A percentile compares a stretch with the other conserved stretches of the same genome.
Evolutionary conservation across 257 asterid species (phyloP).

Genomic region (Solanum paucissectum): DNA sequence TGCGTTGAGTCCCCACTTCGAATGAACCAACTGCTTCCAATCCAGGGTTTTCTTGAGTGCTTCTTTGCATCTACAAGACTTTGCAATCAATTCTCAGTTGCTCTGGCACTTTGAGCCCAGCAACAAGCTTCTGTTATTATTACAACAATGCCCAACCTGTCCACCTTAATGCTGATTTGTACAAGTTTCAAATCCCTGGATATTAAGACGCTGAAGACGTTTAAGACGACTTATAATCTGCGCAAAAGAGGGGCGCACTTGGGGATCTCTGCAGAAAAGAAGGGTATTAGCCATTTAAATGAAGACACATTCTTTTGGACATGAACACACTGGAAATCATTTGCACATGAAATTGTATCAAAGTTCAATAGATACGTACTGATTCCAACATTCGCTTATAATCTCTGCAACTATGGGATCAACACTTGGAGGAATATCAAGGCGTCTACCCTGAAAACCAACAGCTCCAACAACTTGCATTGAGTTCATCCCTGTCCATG

Average conservation of each 20-base stretch:
- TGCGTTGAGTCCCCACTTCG: slow-evolving; percentile 76
- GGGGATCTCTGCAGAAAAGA: slow-evolving; percentile 54
- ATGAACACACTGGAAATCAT: neutral
- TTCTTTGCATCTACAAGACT: slow-evolving; percentile 19
- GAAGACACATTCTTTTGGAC: neutral
- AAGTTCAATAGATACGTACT: slow-evolving; percentile 29
- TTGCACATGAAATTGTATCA: neutral
- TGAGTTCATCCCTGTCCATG: slow-evolving; percentile 95
- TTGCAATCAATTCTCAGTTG: slow-evolving; percentile 8
- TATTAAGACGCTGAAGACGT: slow-evolving; percentile 48
- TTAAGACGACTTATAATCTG: slow-evolving; percentile 77
- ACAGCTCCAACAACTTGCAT: slow-evolving; percentile 99
- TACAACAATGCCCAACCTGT: slow-evolving; percentile 9
- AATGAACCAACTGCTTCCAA: slow-evolving; percentile 69
- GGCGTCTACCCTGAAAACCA: slow-evolving; percentile 84
- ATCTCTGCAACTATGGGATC: slow-evolving; percentile 75
- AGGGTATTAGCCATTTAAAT: neutral
- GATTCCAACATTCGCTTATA: slow-evolving; percentile 74
- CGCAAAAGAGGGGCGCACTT: slow-evolving; percentile 77
- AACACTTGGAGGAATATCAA: slow-evolving; percentile 56
- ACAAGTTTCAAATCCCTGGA: slow-evolving; percentile 27
- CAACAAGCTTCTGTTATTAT: slow-evolving; percentile 20
- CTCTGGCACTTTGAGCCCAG: slow-evolving; percentile 21
- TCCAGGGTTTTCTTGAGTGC: slow-evolving; percentile 16
- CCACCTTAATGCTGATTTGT: slow-evolving; percentile 20